Percentiles rank a stretch among this genome's conserved stretches.
Evolutionary conservation across 1,139 yeast species (phyloP).

Genomic region (Geotrichum siamense): DNA sequence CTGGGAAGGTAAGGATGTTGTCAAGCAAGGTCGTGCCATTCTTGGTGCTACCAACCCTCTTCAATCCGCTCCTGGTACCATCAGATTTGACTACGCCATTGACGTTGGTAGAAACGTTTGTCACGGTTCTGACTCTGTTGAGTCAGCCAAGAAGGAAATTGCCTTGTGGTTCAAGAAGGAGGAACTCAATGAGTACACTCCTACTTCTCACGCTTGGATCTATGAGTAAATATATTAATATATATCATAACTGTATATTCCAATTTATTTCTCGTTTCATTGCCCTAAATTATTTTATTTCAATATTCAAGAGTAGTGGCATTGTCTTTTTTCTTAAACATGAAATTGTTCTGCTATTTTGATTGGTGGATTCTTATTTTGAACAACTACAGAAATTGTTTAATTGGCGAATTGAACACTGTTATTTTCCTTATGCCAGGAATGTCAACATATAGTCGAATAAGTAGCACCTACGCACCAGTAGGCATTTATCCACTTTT

Average conservation of each 20-base stretch:
- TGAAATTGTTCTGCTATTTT: too few relatives aligned
- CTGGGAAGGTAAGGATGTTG: conserved; percentile 99
- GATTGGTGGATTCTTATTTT: too few relatives aligned
- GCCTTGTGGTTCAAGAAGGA: conserved; percentile 97
- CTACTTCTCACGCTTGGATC: conserved; percentile 79
- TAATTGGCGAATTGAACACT: too few relatives aligned
- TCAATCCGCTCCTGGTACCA: conserved; percentile 97
- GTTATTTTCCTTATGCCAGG: too few relatives aligned
- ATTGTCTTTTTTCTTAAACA: too few relatives aligned
- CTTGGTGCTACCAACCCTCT: conserved; percentile 99
- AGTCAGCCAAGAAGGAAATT: conserved; percentile 94
- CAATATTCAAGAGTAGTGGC: not conserved
- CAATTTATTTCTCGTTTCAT: not conserved
- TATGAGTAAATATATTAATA: conserved; percentile 58
- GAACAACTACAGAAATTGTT: too few relatives aligned
- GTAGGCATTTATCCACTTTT: too few relatives aligned
- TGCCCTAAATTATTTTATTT: not conserved
- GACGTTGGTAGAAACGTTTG: conserved; percentile 99
- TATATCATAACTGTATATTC: conserved; percentile 1
- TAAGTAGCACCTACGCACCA: too few relatives aligned
- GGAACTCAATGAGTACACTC: conserved; percentile 89
- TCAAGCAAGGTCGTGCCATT: conserved; percentile 95
- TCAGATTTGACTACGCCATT: conserved; percentile 81
- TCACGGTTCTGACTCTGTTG: conserved; percentile 99
- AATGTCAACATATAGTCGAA: too few relatives aligned